phyloP scores from a whole-genome alignment of 2,329 filamentous ascomycete genomes.

The Fonsecaea multimorphosa region DNA sequence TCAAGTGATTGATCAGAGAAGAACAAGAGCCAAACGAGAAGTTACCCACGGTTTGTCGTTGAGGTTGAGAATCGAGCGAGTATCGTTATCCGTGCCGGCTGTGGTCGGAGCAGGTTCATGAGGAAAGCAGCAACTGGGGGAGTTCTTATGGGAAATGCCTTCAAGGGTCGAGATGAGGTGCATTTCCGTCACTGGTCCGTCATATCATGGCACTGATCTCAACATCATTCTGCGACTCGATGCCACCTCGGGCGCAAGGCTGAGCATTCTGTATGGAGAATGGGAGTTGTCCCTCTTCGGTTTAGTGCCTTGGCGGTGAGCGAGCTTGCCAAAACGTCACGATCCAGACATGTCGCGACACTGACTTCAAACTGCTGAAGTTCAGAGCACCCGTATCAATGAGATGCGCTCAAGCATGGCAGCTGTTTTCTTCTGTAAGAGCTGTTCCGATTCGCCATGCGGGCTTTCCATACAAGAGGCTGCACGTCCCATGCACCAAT shows the following conservation, averaged over 20 bases:
- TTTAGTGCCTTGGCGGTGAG: conserved; percentile 2
- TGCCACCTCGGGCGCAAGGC: not conserved
- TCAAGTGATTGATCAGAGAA: not conserved
- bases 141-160: not conserved
- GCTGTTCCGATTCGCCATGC: not conserved
- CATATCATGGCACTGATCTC: not conserved
- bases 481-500: not conserved
- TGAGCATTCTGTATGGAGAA: not conserved
- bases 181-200: not conserved
- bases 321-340: not conserved
- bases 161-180: not conserved
- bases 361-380: not conserved
- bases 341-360: not conserved
- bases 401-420: conserved; percentile 15
- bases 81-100: not conserved
- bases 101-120: not conserved
- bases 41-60: not conserved
- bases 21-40: not conserved
- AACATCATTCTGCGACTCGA: not conserved
- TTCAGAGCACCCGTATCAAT: conserved; percentile 9
- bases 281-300: not conserved
- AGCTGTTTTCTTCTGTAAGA: not conserved
- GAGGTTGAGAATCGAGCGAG: not conserved
- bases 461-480: not conserved
- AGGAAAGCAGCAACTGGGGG: not conserved